phyloP scores from a whole-genome alignment of 164 flowering plant genomes.

The Dillenia suffruticosa region DNA sequence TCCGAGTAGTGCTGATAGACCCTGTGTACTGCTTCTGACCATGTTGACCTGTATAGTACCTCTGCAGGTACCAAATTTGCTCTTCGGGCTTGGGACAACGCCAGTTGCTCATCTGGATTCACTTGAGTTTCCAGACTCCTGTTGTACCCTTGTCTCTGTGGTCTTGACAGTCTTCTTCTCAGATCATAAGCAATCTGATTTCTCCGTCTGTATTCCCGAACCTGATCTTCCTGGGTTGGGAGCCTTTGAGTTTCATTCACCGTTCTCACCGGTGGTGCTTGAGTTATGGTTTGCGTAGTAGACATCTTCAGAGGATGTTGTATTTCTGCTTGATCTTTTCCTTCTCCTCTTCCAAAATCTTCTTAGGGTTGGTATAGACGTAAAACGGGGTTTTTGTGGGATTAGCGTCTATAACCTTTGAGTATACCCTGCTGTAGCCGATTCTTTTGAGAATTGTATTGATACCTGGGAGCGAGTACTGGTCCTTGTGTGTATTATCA shows the following conservation, averaged over 20 bases:
- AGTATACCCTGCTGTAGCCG: not conserved
- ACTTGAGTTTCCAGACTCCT: not conserved
- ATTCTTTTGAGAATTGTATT: not conserved
- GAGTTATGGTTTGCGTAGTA: no score
- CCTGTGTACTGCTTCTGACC: not conserved
- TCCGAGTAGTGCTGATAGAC: not conserved
- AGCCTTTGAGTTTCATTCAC: no score
- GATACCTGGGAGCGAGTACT: conserved; percentile 4
- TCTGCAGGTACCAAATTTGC: not conserved
- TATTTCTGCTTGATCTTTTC: no score
- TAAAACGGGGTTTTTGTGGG: no score
- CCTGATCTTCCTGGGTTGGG: not conserved
- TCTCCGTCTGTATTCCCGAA: not conserved
- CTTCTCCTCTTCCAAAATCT: no score
- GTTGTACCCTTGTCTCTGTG: not conserved
- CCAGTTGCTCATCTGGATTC: not conserved
- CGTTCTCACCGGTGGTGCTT: no score
- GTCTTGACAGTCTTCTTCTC: not conserved
- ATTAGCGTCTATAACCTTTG: no score
- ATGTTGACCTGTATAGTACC: not conserved
- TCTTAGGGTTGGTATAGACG: no score
- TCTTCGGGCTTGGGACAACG: not conserved
- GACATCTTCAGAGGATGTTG: no score
- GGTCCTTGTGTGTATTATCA: conserved; percentile 10
- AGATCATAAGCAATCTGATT: not conserved